These are phyloP conservation scores for Chaetothyriales sp. DNA, from an alignment of 2,329 filamentous ascomycete species.

Conservation along the genomic window DNA sequence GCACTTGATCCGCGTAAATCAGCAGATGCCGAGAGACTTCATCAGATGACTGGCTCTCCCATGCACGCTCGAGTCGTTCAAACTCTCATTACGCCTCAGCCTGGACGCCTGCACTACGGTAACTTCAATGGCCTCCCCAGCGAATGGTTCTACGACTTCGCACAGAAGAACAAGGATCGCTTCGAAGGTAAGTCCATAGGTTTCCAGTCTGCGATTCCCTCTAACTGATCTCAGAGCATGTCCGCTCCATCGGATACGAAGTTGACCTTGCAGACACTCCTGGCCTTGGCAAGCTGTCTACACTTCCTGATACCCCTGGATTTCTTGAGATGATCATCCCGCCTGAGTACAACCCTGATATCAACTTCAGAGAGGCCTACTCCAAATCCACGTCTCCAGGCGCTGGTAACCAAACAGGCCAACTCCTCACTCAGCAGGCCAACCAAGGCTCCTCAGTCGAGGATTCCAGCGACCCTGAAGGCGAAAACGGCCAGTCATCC, in stretches of 20 bases:
- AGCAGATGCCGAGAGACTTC: background rate
- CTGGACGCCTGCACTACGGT: background rate
- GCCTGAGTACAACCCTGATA: background rate
- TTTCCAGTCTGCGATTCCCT: background rate
- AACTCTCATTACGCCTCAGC: background rate
- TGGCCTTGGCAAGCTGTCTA: background rate
- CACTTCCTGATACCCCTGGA: background rate
- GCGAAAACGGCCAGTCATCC: background rate
- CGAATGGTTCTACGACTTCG: background rate
- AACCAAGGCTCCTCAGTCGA: background rate
- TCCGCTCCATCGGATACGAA: background rate
- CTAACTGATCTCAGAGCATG: background rate
- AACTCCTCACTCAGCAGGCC: background rate
- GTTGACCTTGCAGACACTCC: background rate
- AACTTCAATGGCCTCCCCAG: background rate
- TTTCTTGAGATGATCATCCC: background rate
- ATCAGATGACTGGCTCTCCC: background rate
- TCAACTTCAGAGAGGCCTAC: background rate
- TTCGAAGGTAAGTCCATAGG: background rate
- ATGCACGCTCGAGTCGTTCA: background rate
- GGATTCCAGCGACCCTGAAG: background rate
- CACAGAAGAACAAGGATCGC: background rate
- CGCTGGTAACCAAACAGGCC: background rate
- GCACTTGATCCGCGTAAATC: background rate
- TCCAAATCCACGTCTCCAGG: background rate